Conservation (phyloP, 306 rosid species). For the Cotoneaster glaucophyllus region DNA sequence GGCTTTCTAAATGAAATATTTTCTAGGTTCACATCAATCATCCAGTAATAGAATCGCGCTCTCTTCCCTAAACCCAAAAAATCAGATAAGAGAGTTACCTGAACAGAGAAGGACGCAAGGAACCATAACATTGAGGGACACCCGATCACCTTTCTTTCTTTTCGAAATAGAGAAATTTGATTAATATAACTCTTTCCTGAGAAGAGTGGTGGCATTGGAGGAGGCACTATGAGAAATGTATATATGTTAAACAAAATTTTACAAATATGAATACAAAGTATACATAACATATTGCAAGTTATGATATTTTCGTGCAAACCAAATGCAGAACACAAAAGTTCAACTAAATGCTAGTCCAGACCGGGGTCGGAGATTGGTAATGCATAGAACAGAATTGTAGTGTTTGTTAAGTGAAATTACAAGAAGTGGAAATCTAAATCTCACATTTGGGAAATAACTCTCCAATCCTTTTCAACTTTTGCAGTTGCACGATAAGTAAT, state of each 20-base stretch:
- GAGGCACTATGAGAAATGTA: conserved; percentile 82
- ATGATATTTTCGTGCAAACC: neutral
- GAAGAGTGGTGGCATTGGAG: conserved; percentile 85
- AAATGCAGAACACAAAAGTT: neutral
- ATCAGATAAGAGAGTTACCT: conserved; percentile 37
- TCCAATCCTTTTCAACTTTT: conserved; percentile 50
- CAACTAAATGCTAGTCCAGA: neutral
- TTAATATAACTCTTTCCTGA: conserved; percentile 75
- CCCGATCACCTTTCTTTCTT: conserved; percentile 66
- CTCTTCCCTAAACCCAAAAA: neutral
- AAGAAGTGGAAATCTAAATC: conserved; percentile 21
- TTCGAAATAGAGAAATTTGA: conserved; percentile 45
- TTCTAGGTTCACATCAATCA: neutral
- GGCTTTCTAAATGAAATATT: neutral
- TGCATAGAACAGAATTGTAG: neutral
- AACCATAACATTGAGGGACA: conserved; percentile 79
- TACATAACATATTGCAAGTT: neutral
- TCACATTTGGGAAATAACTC: conserved; percentile 59
- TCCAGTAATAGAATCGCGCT: neutral
- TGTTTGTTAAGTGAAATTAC: neutral
- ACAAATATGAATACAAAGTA: conserved; percentile 15
- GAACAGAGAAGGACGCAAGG: conserved; percentile 39
- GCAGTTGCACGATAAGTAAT: conserved; percentile 52
- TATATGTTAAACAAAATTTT: conserved; percentile 29
- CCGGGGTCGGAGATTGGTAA: neutral